Base-by-base conservation (phyloP, 495 filamentous ascomycete species). In the Aspergillus sparsus region DNA sequence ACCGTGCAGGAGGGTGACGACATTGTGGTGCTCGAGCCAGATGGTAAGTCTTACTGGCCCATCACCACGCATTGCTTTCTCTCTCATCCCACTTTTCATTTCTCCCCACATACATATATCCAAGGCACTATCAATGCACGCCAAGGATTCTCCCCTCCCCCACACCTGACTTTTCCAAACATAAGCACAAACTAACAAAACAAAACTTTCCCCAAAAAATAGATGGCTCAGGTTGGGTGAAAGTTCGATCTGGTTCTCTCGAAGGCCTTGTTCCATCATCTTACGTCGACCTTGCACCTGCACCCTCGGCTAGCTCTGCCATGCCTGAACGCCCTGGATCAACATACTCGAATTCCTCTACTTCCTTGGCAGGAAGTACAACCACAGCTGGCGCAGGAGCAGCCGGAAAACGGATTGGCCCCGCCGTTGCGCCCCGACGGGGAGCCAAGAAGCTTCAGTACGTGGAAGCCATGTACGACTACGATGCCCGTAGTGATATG, bases 401-500 rank as follows among this genome's bases (percentile, higher is more conserved):
- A 27, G 21, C n/a, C n/a, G 62, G 45, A 3, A 97, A 95, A 77
- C 95, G 94, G 73, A 90, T 96, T 67, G 94, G 94, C 0, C 94
- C 94, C 0, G 92, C 88, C 0, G 94, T 98, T 12, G 95, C 93
- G 21, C 94, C 94, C 9, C 88, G 89, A 63, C 84, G 93, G 8
- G 93, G 93, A 9, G 94, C 92, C 12, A 96, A 96, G 85, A 96
- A 96, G 66, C 75, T 97, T n/a, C 89, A 89, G 67, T 95, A 97
- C 63, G 93, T 94, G 7, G 90, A 96, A 70, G 94, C 94, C 3
- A 41, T 97, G 70, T 98, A 97, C 67, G 91, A 93, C 33, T 98
- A 98, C 68, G 79, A 87, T 60, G 91, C 93, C 7, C 84, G 89
- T 61, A 92, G 87, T 66, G 91, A 94, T 37, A 84, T 84, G 34